phyloP scores from a whole-genome alignment of 78 protist species.

The Pigoraptor vietnamica region DNA sequence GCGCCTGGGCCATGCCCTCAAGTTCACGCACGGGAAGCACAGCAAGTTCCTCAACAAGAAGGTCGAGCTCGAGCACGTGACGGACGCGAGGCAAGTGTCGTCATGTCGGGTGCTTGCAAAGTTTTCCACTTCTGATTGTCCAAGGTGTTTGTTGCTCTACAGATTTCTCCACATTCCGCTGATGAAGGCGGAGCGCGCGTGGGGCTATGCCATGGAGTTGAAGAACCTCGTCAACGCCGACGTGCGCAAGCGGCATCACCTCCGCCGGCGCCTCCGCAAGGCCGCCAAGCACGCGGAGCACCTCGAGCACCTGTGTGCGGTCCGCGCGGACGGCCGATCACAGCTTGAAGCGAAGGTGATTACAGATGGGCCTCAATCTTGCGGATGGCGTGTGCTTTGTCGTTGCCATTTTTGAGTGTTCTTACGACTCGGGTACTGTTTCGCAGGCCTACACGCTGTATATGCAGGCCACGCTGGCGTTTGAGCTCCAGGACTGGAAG shows the following conservation, averaged over 20 bases:
- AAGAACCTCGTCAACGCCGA: background rate
- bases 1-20: background rate
- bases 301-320: background rate
- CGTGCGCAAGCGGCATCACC: background rate
- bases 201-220: background rate
- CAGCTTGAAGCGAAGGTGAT: background rate
- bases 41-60: background rate
- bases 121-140: background rate
- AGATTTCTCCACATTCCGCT: background rate
- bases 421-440: background rate
- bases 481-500: background rate
- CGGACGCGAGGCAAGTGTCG: background rate
- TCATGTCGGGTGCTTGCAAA: too few relatives aligned
- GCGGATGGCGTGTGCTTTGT: too few relatives aligned
- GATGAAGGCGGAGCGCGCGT: constrained; percentile 1
- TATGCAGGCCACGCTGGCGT: background rate
- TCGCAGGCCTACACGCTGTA: background rate
- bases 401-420: background rate
- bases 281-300: background rate
- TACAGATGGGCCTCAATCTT: too few relatives aligned
- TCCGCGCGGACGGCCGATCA: background rate
- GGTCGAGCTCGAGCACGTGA: background rate
- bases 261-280: background rate
- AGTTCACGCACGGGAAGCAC: background rate
- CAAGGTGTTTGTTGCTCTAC: background rate